Conservation (phyloP, 805 yeast species). For the Citeromyces nyonsensis region DNA sequence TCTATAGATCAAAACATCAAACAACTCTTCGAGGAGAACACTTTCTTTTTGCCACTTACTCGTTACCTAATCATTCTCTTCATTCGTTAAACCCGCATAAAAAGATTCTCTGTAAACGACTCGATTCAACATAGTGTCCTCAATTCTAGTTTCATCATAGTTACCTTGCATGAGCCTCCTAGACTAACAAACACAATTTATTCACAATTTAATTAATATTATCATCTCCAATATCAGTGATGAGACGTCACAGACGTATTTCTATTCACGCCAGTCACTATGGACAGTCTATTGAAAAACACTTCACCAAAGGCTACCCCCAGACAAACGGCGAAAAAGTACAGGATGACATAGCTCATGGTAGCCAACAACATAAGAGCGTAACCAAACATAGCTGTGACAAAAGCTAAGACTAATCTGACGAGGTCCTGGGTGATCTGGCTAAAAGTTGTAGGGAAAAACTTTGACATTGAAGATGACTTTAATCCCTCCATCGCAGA, state of each 20-base stretch:
- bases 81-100: too few species aligned
- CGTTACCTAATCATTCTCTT: too few species aligned
- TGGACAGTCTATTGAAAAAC: slow-evolving; percentile 43
- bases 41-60: too few species aligned
- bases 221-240: slow-evolving; percentile 3
- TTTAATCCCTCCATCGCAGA: too few species aligned
- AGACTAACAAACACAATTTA: too few species aligned
- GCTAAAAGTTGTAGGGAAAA: slow-evolving; percentile 14
- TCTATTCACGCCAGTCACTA: slow-evolving; percentile 19
- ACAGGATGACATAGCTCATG: slow-evolving; percentile 52
- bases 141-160: too few species aligned
- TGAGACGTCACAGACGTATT: slow-evolving; percentile 14
- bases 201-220: background rate
- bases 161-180: too few species aligned
- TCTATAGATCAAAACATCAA: too few species aligned
- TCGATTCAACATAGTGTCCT: too few species aligned
- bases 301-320: slow-evolving; percentile 64
- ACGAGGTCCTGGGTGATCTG: slow-evolving; percentile 34
- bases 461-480: slow-evolving; percentile 5
- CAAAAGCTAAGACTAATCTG: slow-evolving; percentile 37
- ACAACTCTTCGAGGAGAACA: too few species aligned
- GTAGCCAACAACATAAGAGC: slow-evolving; percentile 60
- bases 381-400: slow-evolving; percentile 52
- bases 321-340: slow-evolving; percentile 58
- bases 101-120: too few species aligned